phyloP scores from a whole-genome alignment of 306 rosid species.

The Dryas octopetala region DNA sequence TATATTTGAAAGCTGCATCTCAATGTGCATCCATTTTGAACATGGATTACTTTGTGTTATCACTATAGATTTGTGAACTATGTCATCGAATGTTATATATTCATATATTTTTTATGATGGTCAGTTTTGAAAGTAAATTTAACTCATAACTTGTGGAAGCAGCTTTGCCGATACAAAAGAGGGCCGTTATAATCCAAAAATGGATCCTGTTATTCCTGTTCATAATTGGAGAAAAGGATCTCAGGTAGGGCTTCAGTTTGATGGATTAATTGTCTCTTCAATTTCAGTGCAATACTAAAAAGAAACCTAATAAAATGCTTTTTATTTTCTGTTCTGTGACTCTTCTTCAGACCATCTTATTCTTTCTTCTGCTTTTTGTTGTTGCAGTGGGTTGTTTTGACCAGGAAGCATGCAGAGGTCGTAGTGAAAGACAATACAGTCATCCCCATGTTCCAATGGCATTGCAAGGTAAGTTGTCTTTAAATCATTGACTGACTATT shows the following conservation, averaged over 20 bases:
- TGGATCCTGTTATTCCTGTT: conserved; percentile 86
- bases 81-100: neutral
- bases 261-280: conserved; percentile 16
- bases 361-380: conserved; percentile 20
- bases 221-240: conserved; percentile 97
- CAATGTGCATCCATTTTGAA: neutral
- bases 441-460: conserved; percentile 73
- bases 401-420: conserved; percentile 84
- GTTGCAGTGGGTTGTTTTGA: conserved; percentile 88
- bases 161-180: conserved; percentile 96
- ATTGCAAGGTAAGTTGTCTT: conserved; percentile 69
- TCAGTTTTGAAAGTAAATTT: neutral
- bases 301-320: conserved; percentile 14
- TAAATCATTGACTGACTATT: neutral
- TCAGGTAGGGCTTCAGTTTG: conserved; percentile 55
- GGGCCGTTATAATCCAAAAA: conserved; percentile 95
- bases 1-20: neutral
- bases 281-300: conserved; percentile 19
- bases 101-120: neutral
- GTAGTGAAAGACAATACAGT: conserved; percentile 72
- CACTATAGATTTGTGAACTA: neutral
- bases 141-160: conserved; percentile 29
- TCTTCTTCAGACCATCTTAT: conserved; percentile 28
- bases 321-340: conserved; percentile 6
- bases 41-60: neutral